phyloP scores from a whole-genome alignment of 257 asterid genomes.

The Perilla frutescens region DNA sequence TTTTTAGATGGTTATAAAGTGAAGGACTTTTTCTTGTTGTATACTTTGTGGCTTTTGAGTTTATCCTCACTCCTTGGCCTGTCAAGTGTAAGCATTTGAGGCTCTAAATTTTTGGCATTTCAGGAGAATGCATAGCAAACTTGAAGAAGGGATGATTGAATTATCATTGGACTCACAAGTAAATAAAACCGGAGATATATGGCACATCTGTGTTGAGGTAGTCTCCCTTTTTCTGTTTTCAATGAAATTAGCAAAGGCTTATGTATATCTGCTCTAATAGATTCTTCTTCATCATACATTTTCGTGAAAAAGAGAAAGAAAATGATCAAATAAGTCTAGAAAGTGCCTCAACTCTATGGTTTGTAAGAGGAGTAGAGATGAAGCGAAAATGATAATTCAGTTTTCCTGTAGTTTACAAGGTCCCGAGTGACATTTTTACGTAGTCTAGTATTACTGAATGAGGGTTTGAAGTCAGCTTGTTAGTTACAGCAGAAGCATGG shows the following conservation, averaged over 20 bases:
- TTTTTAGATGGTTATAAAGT: slow-evolving; percentile 11
- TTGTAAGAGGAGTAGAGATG: neutral
- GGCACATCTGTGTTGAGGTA: slow-evolving; percentile 97
- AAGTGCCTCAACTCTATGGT: slow-evolving; percentile 11
- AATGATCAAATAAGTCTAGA: neutral
- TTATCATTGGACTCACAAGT: slow-evolving; percentile 72
- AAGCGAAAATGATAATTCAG: too few species aligned
- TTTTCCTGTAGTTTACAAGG: slow-evolving; percentile 27
- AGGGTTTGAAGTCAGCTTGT: slow-evolving; percentile 8
- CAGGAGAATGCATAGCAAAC: slow-evolving; percentile 47
- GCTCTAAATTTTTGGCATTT: slow-evolving; percentile 27
- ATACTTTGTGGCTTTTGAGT: slow-evolving; percentile 23
- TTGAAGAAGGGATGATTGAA: slow-evolving; percentile 66
- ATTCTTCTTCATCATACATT: slow-evolving; percentile 22
- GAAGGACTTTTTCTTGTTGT: slow-evolving; percentile 2
- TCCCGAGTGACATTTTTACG: neutral
- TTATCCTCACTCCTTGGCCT: slow-evolving; percentile 15
- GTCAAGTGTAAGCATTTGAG: slow-evolving; percentile 21
- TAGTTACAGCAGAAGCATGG: neutral
- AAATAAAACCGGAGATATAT: slow-evolving; percentile 89
- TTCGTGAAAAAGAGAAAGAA: slow-evolving; percentile 10
- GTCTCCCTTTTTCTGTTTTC: slow-evolving; percentile 25
- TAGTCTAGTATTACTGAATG: slow-evolving; percentile 17
- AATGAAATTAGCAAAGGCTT: slow-evolving; percentile 1
- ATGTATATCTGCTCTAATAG: slow-evolving; percentile 16